A percentile compares a stretch with the other conserved stretches of the same genome.
Evolutionary conservation across 345 rosid species (phyloP).

Genomic region (Brassica rapa): DNA sequence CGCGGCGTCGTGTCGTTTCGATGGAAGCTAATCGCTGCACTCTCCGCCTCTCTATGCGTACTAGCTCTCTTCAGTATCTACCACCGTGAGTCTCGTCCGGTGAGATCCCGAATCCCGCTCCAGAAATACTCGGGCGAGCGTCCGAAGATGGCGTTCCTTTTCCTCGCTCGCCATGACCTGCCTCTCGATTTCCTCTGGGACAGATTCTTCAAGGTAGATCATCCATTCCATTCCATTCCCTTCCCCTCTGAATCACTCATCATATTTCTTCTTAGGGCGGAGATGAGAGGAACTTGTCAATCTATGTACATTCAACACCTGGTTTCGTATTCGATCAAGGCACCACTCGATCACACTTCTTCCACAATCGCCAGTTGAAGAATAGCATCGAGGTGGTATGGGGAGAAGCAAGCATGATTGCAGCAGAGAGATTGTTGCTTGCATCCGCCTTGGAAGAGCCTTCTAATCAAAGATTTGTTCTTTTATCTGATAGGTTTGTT

Average conservation of each 20-base stretch:
- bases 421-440: slow-evolving; percentile 81
- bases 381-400: slow-evolving; percentile 78
- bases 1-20: slow-evolving; percentile 57
- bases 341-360: slow-evolving; percentile 69
- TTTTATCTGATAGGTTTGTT: slow-evolving; percentile 85
- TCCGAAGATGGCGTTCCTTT: slow-evolving; percentile 71
- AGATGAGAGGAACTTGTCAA: slow-evolving; percentile 62
- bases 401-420: slow-evolving; percentile 92
- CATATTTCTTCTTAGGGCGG: slow-evolving; percentile 44
- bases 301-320: slow-evolving; percentile 75
- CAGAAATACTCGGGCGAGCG: slow-evolving; percentile 42
- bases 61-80: slow-evolving; percentile 56
- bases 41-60: slow-evolving; percentile 57
- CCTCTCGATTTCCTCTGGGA: slow-evolving; percentile 80
- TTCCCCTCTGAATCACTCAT: neutral
- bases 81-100: slow-evolving; percentile 40
- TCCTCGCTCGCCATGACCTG: slow-evolving; percentile 56
- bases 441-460: slow-evolving; percentile 73
- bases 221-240: neutral
- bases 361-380: slow-evolving; percentile 68
- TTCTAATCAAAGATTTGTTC: slow-evolving; percentile 85
- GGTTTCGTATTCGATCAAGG: slow-evolving; percentile 74
- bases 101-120: slow-evolving; percentile 45
- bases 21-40: slow-evolving; percentile 62
- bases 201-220: slow-evolving; percentile 64